Percentiles rank a stretch among this genome's conserved stretches.
Evolutionary conservation across 805 yeast species (phyloP).

Genomic region (Candida pini): DNA sequence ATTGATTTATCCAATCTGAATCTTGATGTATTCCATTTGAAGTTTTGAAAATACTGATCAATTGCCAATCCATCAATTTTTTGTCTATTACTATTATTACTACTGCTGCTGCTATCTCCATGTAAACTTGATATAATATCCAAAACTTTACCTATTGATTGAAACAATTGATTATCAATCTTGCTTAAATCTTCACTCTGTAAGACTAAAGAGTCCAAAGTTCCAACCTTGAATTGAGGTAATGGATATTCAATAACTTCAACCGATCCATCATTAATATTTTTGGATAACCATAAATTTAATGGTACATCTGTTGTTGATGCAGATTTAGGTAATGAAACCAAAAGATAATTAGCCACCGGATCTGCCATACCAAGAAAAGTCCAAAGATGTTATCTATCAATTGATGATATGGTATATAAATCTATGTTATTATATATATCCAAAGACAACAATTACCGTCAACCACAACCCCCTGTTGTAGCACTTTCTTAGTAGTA

Average conservation of each 20-base stretch:
- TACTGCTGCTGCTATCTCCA: slow-evolving; percentile 19
- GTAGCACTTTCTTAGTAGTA: not conserved
- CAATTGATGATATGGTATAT: not conserved
- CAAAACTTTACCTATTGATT: slow-evolving; percentile 64
- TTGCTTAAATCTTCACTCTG: slow-evolving; percentile 87
- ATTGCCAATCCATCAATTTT: slow-evolving; percentile 40
- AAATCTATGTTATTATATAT: not conserved
- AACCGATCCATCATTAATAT: slow-evolving; percentile 51
- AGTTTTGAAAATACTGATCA: slow-evolving; percentile 62
- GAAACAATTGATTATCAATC: slow-evolving; percentile 70
- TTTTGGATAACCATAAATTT: slow-evolving; percentile 46
- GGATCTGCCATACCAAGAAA: slow-evolving; percentile 23
- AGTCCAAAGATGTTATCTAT: too few relatives aligned
- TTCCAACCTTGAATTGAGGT: slow-evolving; percentile 90
- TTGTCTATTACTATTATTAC: slow-evolving; percentile 11
- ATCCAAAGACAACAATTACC: not conserved
- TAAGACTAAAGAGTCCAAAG: slow-evolving; percentile 84
- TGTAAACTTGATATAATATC: slow-evolving; percentile 60
- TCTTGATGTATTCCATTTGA: slow-evolving; percentile 85
- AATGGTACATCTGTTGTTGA: slow-evolving; percentile 26
- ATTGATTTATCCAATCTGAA: slow-evolving; percentile 82
- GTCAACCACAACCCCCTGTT: not conserved
- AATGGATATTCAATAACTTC: slow-evolving; percentile 53
- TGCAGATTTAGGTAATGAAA: slow-evolving; percentile 26
- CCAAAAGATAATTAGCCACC: slow-evolving; percentile 21